Evolutionary conservation across 2,329 filamentous ascomycete species (phyloP), one percentile per base, ranked within the genome.

Genomic region (Fusarium vanettenii): DNA sequence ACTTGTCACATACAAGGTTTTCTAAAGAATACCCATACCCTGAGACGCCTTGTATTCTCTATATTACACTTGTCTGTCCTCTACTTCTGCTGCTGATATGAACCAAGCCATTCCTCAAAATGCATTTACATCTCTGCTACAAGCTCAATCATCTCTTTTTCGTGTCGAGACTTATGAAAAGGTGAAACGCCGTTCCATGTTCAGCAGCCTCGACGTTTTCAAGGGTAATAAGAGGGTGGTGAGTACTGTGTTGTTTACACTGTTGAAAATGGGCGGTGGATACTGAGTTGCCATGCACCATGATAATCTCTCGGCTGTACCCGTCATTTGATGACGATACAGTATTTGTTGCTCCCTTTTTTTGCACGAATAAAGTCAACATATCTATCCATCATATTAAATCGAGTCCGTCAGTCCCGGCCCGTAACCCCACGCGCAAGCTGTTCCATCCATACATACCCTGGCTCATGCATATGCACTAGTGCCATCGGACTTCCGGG

Each of bases 401-500:
- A 55, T 55, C 4, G 10, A 55, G 50, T 22, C 50, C 29, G 50
- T 33, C 18, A 6, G 11, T 33, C n/a, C 18, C 14, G 50, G 50
- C 6, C 29, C 50, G 33, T 29, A 33, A 33, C 50, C 20, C 50
- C 50, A 56, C 43, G 16, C 22, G 14, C 22, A 48, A 48, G 14
- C 13, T 56, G 18, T 56, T 13, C 50, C 50, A 33, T 27, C 48
- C 27, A n/a, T 31, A n/a, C 50, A 55, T 55, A 33, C 50, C 31
- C 31, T 22, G 13, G 31, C 52, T 57, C 31, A n/a, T 57, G 52
- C 52, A 20, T 31, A 10, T 31, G 29, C 29, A 31, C 29, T 31
- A 31, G 52, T 35, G 52, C 37, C 45, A 39, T 68, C 67, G 67
- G 67, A 68, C 35, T 56, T 60, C 67, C 64, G 67, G 20, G 33